A percentile compares a stretch with the other conserved stretches of the same genome.
Evolutionary conservation across 2,329 filamentous ascomycete species (phyloP).

Genomic region (Botrytis galanthina): DNA sequence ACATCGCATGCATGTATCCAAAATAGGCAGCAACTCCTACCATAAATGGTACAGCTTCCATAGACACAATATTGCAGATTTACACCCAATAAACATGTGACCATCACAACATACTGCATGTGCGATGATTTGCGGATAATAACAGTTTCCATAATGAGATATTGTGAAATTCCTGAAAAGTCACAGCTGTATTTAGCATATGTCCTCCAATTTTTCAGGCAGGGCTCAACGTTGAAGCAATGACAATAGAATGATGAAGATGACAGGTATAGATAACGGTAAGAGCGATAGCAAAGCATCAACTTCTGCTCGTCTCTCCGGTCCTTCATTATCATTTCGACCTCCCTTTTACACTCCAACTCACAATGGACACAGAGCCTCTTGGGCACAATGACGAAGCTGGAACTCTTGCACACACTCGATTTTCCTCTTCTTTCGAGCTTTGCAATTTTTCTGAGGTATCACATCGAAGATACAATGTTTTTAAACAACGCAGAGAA

Average conservation of each 20-base stretch:
- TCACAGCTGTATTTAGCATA: background rate
- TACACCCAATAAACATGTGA: no score
- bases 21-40: no score
- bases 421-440: no score
- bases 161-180: background rate
- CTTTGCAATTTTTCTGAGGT: background rate
- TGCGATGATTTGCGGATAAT: background rate
- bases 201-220: background rate
- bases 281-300: background rate
- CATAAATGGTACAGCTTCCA: no score
- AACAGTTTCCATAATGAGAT: background rate
- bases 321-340: accelerated
- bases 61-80: no score
- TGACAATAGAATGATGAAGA: background rate
- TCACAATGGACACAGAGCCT: background rate
- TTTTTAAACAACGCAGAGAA: background rate
- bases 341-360: accelerated
- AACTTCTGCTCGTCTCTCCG: accelerated
- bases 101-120: background rate
- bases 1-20: no score
- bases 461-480: background rate
- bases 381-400: background rate
- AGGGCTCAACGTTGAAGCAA: background rate
- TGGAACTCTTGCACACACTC: background rate
- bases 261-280: background rate